Evolutionary conservation across 2,329 filamentous ascomycete species (phyloP), one percentile per base, ranked within the genome.

Genomic region (Dactylellina drechsleri): DNA sequence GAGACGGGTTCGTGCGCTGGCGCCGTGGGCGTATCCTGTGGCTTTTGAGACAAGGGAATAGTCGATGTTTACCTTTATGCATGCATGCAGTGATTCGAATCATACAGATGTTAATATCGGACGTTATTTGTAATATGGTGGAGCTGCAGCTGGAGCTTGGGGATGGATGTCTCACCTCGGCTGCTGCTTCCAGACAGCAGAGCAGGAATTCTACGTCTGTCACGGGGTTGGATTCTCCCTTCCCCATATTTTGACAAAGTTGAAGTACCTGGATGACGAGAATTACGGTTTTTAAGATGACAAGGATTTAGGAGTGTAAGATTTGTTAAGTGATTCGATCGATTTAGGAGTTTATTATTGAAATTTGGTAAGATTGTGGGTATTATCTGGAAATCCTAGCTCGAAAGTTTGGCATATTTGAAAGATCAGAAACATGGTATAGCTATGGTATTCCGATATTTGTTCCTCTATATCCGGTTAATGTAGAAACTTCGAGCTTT

Each of bases 21-120:
- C 23, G 43, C 58, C 45, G 23, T 40, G 53, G 7, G 52, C 28
- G 23, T 72, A 72, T 2, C 56, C 56, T n/a, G 54, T 50, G 10
- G 60, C 59, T n/a, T 65, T 72, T 40, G 67, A 56, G 31, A 72
- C 67, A 13, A 58, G 43, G 20, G 59, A 31, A n/a, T 45, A 72
- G 36, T 72, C 36, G 18, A 72, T 60, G 13, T 43, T 45, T n/a
- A 12, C 18, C 23, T 31, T 6, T 3, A 54, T 15, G 43, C 15
- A 12, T 23, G 1, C 31, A 36, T 36, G 31, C 10, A 7, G 31
- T 36, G 5, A 10, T 36, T 36, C 10, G 31, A 18, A 31, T 26
- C 15, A 13, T 49, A 49, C 15, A 41, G 1, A n/a, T 15, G 13
- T 7, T 47, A 47, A 10, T 18, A 4, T 36, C 31, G 10, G 31